These are phyloP conservation scores for Cyathus olla DNA, from an alignment of 1,284 basidiomycete species.

Conservation along the genomic window DNA sequence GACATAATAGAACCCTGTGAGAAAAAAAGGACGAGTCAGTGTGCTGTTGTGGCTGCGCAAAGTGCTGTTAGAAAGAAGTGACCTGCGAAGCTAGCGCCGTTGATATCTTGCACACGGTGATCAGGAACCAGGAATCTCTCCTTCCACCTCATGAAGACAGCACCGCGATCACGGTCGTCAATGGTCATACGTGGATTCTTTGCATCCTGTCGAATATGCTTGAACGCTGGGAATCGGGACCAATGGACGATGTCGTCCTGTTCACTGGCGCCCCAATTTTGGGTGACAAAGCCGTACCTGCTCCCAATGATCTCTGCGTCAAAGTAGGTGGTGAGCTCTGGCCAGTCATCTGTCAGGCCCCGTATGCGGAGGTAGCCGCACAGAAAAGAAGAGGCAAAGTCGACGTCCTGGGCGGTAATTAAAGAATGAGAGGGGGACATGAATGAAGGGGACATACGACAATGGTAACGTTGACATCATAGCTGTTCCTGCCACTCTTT, in stretches of 20 bases:
- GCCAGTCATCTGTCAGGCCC: conserved; percentile 91
- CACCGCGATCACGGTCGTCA: conserved; percentile 77
- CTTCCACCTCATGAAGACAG: conserved; percentile 97
- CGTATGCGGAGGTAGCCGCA: conserved; percentile 92
- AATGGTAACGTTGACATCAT: conserved; percentile 87
- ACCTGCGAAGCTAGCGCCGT: conserved; percentile 96
- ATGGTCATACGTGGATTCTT: conserved; percentile 82
- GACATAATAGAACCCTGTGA: conserved; percentile 87
- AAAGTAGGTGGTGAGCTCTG: conserved; percentile 92
- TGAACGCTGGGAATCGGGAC: conserved; percentile 92
- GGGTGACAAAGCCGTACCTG: conserved; percentile 89
- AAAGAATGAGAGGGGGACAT: not conserved
- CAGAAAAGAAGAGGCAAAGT: conserved; percentile 82
- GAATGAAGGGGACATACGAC: conserved; percentile 63
- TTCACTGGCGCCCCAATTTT: conserved; percentile 88
- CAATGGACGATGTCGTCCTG: conserved; percentile 92
- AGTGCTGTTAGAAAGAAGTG: conserved; percentile 3
- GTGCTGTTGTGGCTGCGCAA: conserved; percentile 10
- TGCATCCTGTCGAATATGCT: conserved; percentile 79
- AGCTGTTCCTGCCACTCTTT: conserved; percentile 86
- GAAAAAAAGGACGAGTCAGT: conserved; percentile 14
- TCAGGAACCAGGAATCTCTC: conserved; percentile 96
- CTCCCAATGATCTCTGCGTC: conserved; percentile 94
- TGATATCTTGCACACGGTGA: conserved; percentile 93
- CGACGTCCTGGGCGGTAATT: conserved; percentile 72